Conservation (phyloP, 2,329 filamentous ascomycete genomes). For the Neofusicoccum ribis region DNA sequence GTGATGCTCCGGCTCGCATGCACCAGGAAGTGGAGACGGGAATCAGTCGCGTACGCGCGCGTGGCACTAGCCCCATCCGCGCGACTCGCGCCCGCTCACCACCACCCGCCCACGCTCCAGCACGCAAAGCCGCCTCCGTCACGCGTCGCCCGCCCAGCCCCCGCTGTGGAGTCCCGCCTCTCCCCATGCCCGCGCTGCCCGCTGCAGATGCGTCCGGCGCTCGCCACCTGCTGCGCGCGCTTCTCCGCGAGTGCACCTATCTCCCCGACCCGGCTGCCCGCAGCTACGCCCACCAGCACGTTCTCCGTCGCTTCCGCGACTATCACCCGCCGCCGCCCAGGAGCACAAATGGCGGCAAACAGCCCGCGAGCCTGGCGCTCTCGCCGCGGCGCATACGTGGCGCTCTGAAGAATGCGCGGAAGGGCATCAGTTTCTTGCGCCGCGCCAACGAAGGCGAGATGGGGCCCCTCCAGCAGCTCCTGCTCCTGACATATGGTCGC, state of each 20-base stretch:
- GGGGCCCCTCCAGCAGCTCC: slow-evolving; percentile 51
- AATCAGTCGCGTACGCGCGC: slow-evolving; percentile 15
- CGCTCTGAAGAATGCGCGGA: slow-evolving; percentile 24
- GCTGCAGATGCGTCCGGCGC: neutral
- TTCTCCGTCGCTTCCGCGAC: slow-evolving; percentile 51
- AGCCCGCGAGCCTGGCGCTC: slow-evolving; percentile 1
- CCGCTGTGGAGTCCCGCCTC: neutral
- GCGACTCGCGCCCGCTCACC: neutral
- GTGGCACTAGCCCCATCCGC: slow-evolving; percentile 15
- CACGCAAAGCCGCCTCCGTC: neutral
- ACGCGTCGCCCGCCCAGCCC: neutral
- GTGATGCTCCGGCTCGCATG: slow-evolving; percentile 8
- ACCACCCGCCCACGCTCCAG: neutral
- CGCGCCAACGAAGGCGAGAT: slow-evolving; percentile 59
- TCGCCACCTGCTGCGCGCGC: slow-evolving; percentile 53
- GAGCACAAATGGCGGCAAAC: neutral
- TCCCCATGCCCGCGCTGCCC: neutral
- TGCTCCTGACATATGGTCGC: slow-evolving; percentile 59
- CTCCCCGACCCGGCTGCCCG: slow-evolving; percentile 59
- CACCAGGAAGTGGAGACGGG: slow-evolving; percentile 11
- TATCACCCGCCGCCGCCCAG: slow-evolving; percentile 31
- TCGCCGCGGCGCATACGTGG: slow-evolving; percentile 12
- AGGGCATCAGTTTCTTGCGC: slow-evolving; percentile 47
- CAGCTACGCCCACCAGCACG: slow-evolving; percentile 50
- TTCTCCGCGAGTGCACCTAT: slow-evolving; percentile 61